These are phyloP conservation scores for Brassica balearica DNA, from an alignment of 441 rosid genomes.

Conservation along the genomic window DNA sequence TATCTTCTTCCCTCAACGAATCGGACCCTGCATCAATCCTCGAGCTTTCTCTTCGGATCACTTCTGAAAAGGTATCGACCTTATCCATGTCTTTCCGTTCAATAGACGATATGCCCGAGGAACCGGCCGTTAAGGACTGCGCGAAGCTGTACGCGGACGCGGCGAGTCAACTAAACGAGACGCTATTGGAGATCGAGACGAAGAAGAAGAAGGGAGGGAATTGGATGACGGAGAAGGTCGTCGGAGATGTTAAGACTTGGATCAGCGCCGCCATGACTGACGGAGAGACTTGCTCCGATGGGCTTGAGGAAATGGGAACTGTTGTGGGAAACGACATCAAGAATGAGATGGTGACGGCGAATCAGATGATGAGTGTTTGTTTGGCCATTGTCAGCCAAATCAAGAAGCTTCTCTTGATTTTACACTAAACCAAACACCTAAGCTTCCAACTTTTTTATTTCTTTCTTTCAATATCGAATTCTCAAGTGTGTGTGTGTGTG, in stretches of 20 bases:
- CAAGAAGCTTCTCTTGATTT: slow-evolving; percentile 50
- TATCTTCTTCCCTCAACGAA: slow-evolving; percentile 57
- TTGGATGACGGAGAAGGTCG: slow-evolving; percentile 7
- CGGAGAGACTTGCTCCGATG: slow-evolving; percentile 76
- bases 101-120: not conserved
- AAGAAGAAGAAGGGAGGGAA: not conserved
- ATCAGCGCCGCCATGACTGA: slow-evolving; percentile 79
- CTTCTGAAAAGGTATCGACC: not conserved
- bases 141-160: not conserved
- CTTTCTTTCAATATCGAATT: not conserved
- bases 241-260: slow-evolving; percentile 59
- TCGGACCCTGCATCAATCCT: slow-evolving; percentile 16
- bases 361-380: slow-evolving; percentile 65
- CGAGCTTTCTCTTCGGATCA: not conserved
- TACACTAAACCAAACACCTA: slow-evolving; percentile 47
- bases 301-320: slow-evolving; percentile 80
- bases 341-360: slow-evolving; percentile 48
- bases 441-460: slow-evolving; percentile 13
- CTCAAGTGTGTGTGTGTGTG: slow-evolving; percentile 1
- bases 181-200: not conserved
- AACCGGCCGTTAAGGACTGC: not conserved
- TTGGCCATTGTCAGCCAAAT: slow-evolving; percentile 76
- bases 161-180: not conserved
- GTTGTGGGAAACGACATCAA: slow-evolving; percentile 52
- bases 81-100: slow-evolving; percentile 2